phyloP scores from a whole-genome alignment of 129 eudicot species.

The Chrysanthemum lavandulifolium region DNA sequence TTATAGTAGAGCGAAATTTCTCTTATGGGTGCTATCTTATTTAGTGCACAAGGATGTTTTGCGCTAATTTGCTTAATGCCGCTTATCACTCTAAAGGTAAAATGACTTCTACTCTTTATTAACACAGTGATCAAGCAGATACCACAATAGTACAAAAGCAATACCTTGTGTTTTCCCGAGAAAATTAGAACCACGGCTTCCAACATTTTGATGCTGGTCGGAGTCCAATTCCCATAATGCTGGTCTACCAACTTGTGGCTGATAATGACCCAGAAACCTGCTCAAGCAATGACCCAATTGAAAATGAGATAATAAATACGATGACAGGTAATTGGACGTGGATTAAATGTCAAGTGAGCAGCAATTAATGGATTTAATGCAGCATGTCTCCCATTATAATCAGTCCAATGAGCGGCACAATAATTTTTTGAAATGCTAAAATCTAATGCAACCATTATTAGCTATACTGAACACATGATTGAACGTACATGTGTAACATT shows the following conservation, averaged over 20 bases:
- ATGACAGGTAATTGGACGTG: too few relatives aligned
- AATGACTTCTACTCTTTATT: too few relatives aligned
- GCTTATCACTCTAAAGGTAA: too few relatives aligned
- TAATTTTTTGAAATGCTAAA: too few relatives aligned
- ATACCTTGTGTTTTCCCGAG: conserved; percentile 59
- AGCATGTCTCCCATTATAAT: too few relatives aligned
- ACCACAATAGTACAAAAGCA: background rate
- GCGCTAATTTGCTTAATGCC: background rate
- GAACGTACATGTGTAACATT: background rate
- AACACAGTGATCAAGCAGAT: too few relatives aligned
- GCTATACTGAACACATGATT: background rate
- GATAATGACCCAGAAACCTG: conserved; percentile 97
- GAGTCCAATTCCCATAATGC: conserved; percentile 66
- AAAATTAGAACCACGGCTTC: conserved; percentile 46
- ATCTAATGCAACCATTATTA: background rate
- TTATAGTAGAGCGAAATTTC: too few relatives aligned
- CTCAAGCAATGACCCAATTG: background rate
- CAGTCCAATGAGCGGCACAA: too few relatives aligned
- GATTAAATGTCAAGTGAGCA: too few relatives aligned
- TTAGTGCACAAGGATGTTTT: background rate
- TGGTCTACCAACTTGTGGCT: conserved; percentile 80
- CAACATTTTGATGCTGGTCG: conserved; percentile 69
- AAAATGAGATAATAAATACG: background rate
- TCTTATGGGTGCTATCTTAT: too few relatives aligned
- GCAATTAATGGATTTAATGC: too few relatives aligned